Percentiles rank a stretch among this genome's conserved stretches.
phyloP scores from a whole-genome alignment of 2,329 filamentous ascomycete genomes.

The Pseudogymnoascus sp. region DNA sequence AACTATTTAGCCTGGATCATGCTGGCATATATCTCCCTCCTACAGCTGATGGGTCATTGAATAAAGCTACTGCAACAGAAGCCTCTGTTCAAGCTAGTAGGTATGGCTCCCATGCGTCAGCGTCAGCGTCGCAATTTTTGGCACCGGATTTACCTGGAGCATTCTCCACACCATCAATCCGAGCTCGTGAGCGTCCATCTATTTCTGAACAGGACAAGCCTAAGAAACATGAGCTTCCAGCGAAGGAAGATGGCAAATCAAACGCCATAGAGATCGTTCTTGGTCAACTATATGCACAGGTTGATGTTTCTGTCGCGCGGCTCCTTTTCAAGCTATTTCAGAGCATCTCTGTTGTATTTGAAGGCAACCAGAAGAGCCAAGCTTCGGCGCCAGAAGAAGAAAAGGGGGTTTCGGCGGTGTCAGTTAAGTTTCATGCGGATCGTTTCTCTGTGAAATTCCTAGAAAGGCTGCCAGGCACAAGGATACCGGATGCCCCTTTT shows the following conservation, averaged over 20 bases:
- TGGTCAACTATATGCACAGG: conserved; percentile 22
- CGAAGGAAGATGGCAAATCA: conserved; percentile 12
- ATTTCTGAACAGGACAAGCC: conserved; percentile 12
- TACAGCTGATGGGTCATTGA: conserved; percentile 11
- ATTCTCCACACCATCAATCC: conserved; percentile 41
- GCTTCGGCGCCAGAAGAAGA: background rate
- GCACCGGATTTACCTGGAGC: conserved; percentile 51
- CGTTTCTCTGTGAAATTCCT: conserved; percentile 25
- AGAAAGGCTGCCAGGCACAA: conserved; percentile 24
- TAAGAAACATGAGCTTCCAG: conserved; percentile 4
- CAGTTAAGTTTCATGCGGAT: conserved; percentile 19
- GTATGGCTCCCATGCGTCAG: conserved; percentile 13
- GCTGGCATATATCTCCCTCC: conserved; percentile 28
- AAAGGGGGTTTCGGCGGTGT: conserved; percentile 6
- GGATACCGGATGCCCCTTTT: conserved; percentile 12
- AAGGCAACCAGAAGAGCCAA: background rate
- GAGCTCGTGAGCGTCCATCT: conserved; percentile 12
- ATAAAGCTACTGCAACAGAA: background rate
- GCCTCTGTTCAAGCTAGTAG: background rate
- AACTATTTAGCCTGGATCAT: conserved; percentile 28
- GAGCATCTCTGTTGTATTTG: conserved; percentile 14
- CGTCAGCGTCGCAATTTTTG: conserved; percentile 24
- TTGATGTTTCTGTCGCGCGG: conserved; percentile 28
- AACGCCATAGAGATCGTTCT: conserved; percentile 23
- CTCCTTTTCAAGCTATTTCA: conserved; percentile 24